Conservation (phyloP, 768 basidiomycete species). For the Pleurotus giganteus region DNA sequence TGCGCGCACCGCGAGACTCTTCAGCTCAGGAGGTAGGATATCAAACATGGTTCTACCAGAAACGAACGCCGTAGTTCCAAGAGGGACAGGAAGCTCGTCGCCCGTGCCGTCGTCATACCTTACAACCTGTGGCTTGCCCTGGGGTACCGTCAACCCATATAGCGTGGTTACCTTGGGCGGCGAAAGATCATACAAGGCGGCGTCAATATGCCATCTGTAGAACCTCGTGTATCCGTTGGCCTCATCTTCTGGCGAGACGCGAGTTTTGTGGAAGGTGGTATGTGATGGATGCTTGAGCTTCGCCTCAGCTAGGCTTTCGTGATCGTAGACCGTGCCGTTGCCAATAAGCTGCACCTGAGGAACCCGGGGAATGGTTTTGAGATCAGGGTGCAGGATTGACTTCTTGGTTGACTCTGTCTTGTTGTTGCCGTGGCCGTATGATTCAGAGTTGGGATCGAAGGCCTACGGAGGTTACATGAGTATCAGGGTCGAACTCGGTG, state of each 20-base stretch:
- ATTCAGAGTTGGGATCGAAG: conserved; percentile 62
- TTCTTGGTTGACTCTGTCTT: conserved; percentile 72
- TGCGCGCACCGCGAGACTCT: conserved; percentile 77
- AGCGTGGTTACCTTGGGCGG: conserved; percentile 86
- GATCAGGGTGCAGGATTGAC: conserved; percentile 84
- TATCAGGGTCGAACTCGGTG: neutral
- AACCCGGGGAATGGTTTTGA: conserved; percentile 86
- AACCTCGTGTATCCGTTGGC: conserved; percentile 78
- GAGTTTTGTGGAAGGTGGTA: conserved; percentile 83
- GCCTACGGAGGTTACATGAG: conserved; percentile 43
- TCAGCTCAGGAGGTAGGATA: conserved; percentile 63
- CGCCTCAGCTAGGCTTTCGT: conserved; percentile 77
- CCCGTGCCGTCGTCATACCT: conserved; percentile 87
- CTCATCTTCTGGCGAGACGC: conserved; percentile 71
- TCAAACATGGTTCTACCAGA: conserved; percentile 85
- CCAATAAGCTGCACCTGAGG: conserved; percentile 93
- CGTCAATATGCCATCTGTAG: conserved; percentile 93
- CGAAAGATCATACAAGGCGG: conserved; percentile 73
- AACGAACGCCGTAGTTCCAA: conserved; percentile 85
- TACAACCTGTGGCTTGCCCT: conserved; percentile 59
- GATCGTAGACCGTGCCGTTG: conserved; percentile 76
- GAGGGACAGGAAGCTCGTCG: conserved; percentile 76
- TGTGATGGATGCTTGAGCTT: conserved; percentile 86
- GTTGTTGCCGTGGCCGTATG: conserved; percentile 88
- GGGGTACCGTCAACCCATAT: conserved; percentile 73